A percentile compares a stretch with the other conserved stretches of the same genome.
Evolutionary conservation across 768 basidiomycete species (phyloP).

Genomic region (Leccinum subtestaceum): DNA sequence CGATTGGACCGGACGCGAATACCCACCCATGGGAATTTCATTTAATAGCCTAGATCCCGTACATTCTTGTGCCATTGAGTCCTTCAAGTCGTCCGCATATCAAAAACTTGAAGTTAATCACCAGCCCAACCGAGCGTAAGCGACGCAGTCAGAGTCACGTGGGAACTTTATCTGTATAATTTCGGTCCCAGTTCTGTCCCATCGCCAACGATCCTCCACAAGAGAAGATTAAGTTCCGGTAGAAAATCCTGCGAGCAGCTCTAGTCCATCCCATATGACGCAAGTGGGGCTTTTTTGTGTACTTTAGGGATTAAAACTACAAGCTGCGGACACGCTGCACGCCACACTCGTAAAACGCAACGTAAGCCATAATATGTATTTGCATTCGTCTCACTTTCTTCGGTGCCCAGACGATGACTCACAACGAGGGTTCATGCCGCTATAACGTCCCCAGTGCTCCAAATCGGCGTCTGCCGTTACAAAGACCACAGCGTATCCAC

Average conservation of each 20-base stretch:
- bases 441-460: too few species aligned
- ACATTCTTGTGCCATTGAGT: neutral
- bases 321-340: neutral
- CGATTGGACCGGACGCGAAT: constrained; percentile 6
- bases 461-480: neutral
- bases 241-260: neutral
- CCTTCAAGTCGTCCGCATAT: neutral
- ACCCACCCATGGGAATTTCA: neutral
- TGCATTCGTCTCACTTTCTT: neutral
- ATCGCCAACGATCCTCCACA: neutral
- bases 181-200: neutral
- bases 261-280: neutral
- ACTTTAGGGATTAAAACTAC: neutral
- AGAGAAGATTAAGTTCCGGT: neutral
- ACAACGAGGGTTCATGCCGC: neutral
- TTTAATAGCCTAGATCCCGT: neutral
- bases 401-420: neutral
- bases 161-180: neutral
- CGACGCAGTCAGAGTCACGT: neutral
- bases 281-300: neutral
- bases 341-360: neutral
- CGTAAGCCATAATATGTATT: neutral
- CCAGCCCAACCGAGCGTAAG: neutral
- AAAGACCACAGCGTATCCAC: neutral
- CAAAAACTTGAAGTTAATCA: neutral